These are phyloP conservation scores for Fusarium mundagurra DNA, from an alignment of 2,329 filamentous ascomycete species.

Conservation along the genomic window DNA sequence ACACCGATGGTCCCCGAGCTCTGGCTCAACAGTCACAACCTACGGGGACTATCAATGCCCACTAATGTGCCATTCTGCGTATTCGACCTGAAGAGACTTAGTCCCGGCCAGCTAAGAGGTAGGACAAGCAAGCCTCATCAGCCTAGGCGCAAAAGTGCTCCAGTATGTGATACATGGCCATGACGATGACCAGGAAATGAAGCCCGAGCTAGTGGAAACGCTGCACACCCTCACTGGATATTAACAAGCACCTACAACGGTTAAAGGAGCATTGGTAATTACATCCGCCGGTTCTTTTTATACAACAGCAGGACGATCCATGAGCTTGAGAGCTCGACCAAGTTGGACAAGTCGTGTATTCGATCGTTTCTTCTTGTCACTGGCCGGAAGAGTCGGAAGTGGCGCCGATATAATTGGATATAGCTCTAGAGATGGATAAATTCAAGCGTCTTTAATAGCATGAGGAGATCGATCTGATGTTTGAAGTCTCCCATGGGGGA, in stretches of 20 bases:
- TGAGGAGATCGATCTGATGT: background rate
- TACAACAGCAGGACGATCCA: background rate
- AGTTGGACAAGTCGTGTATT: background rate
- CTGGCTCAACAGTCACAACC: background rate
- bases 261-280: background rate
- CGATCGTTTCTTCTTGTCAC: background rate
- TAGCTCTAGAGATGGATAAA: background rate
- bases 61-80: background rate
- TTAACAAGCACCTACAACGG: conserved; percentile 4
- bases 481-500: background rate
- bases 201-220: background rate
- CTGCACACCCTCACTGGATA: conserved; percentile 15
- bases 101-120: background rate
- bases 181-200: background rate
- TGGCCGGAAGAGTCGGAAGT: conserved; percentile 28
- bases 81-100: background rate
- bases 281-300: background rate
- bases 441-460: background rate
- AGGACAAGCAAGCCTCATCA: background rate
- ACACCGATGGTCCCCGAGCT: background rate
- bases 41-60: background rate
- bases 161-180: background rate
- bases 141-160: background rate
- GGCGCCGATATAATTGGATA: conserved; percentile 8
- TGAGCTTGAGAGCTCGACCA: background rate